These are phyloP conservation scores for Vigna angularis DNA, from an alignment of 306 rosid species.

Conservation along the genomic window DNA sequence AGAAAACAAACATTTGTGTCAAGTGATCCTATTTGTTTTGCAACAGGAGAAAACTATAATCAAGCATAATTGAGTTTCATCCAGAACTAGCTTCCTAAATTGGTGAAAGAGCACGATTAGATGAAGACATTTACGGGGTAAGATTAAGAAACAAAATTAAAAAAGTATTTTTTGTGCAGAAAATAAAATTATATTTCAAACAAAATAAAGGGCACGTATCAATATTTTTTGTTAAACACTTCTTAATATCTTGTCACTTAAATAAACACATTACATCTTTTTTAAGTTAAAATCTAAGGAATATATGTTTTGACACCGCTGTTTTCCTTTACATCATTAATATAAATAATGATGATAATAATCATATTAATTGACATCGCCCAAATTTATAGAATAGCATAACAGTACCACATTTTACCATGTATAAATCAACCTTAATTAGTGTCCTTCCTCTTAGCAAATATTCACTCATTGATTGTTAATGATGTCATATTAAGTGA, in stretches of 20 bases:
- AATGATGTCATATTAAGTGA: neutral
- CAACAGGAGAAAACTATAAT: conserved; percentile 20
- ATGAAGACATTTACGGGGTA: conserved; percentile 10
- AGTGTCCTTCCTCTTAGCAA: neutral
- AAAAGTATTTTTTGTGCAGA: neutral
- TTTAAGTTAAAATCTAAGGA: too few species aligned
- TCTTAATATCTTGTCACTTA: neutral
- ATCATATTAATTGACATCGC: neutral
- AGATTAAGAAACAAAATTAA: neutral
- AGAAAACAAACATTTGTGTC: conserved; percentile 11
- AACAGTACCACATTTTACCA: neutral
- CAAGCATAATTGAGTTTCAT: conserved; percentile 21
- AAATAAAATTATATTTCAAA: neutral
- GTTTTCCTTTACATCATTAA: too few species aligned
- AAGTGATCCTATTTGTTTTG: conserved; percentile 36
- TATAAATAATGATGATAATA: too few species aligned
- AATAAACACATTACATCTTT: neutral
- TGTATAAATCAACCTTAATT: neutral
- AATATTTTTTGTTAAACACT: neutral
- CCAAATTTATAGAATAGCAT: neutral
- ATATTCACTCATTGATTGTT: too few species aligned
- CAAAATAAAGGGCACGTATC: neutral
- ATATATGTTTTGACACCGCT: too few species aligned
- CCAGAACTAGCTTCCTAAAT: conserved; percentile 35
- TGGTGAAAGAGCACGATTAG: neutral